Percentiles rank a stretch among this genome's conserved stretches.
These are phyloP conservation scores for Trichoderma reesei DNA, from an alignment of 495 filamentous ascomycete species.

Conservation along the genomic window DNA sequence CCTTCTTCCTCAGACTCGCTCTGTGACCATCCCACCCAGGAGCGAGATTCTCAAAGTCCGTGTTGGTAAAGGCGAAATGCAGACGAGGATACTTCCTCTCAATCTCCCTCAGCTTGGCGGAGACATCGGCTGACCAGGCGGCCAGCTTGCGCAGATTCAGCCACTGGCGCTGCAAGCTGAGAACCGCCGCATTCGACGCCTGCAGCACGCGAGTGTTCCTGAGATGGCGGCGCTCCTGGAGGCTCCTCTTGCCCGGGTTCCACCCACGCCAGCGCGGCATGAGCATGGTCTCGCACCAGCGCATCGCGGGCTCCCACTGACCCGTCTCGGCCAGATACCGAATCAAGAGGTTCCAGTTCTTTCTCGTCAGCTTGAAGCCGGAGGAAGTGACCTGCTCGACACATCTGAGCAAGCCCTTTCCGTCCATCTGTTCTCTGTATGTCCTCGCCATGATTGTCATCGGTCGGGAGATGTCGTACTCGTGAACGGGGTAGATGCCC, in stretches of 20 bases:
- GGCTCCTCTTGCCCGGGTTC: constrained; percentile 22
- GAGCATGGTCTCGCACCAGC: constrained; percentile 57
- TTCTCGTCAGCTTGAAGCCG: constrained; percentile 59
- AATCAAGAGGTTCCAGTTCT: constrained; percentile 54
- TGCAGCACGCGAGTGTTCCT: constrained; percentile 5
- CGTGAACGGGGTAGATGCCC: constrained; percentile 41
- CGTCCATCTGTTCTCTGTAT: constrained; percentile 37
- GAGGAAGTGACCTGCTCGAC: constrained; percentile 41
- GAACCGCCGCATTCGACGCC: background rate
- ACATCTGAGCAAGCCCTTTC: constrained; percentile 35
- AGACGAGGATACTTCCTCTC: constrained; percentile 1
- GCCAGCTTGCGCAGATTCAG: constrained; percentile 6
- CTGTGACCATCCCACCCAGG: background rate
- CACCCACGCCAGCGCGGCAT: constrained; percentile 71
- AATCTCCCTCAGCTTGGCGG: background rate
- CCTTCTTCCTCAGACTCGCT: background rate
- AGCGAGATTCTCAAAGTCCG: background rate
- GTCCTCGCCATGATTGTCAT: constrained; percentile 53
- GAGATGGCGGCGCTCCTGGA: constrained; percentile 7
- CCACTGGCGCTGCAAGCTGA: constrained; percentile 1
- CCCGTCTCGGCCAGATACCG: constrained; percentile 36
- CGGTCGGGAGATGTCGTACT: constrained; percentile 47
- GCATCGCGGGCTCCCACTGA: constrained; percentile 46
- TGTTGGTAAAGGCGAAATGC: constrained; percentile 4
- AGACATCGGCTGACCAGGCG: background rate